Percentiles rank a stretch among this genome's conserved stretches.
phyloP scores from a whole-genome alignment of 441 rosid species.

The Isatis lusitanica region DNA sequence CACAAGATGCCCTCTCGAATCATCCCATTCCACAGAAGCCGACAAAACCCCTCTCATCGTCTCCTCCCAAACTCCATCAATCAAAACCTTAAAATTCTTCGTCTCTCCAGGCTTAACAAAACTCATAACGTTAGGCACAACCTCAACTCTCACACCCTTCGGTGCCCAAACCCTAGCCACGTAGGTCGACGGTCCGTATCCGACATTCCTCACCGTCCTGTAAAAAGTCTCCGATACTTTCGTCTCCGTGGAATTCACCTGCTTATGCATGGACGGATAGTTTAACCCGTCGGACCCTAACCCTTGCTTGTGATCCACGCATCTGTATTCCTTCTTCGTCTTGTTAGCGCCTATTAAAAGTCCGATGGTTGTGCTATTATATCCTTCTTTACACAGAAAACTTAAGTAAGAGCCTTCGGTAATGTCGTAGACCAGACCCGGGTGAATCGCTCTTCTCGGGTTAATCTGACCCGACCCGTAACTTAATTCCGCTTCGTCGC shows the following conservation, averaged over 20 bases:
- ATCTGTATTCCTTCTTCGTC: slow-evolving; percentile 46
- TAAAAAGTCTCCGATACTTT: slow-evolving; percentile 43
- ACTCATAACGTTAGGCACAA: slow-evolving; percentile 41
- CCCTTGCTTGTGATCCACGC: slow-evolving; percentile 52
- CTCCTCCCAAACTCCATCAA: slow-evolving; percentile 43
- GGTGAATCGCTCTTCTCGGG: slow-evolving; percentile 51
- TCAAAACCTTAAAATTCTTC: slow-evolving; percentile 47
- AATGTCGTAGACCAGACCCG: slow-evolving; percentile 59
- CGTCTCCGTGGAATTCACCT: slow-evolving; percentile 20
- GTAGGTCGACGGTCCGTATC: slow-evolving; percentile 38
- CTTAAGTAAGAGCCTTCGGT: slow-evolving; percentile 40
- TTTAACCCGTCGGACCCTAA: slow-evolving; percentile 58
- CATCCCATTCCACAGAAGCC: slow-evolving; percentile 65
- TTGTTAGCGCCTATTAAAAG: slow-evolving; percentile 36
- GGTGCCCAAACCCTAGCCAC: slow-evolving; percentile 47
- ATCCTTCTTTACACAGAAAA: slow-evolving; percentile 63
- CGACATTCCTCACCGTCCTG: slow-evolving; percentile 56
- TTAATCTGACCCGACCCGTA: slow-evolving; percentile 67
- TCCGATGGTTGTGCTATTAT: slow-evolving; percentile 50
- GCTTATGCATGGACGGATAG: slow-evolving; percentile 63
- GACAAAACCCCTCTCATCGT: slow-evolving; percentile 38
- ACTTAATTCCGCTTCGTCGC: slow-evolving; percentile 46
- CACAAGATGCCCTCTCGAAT: slow-evolving; percentile 49
- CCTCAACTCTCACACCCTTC: slow-evolving; percentile 40
- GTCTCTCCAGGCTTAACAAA: slow-evolving; percentile 35